Conservation (phyloP, 202 grass and related monocot genomes). For the Panicum virgatum region DNA sequence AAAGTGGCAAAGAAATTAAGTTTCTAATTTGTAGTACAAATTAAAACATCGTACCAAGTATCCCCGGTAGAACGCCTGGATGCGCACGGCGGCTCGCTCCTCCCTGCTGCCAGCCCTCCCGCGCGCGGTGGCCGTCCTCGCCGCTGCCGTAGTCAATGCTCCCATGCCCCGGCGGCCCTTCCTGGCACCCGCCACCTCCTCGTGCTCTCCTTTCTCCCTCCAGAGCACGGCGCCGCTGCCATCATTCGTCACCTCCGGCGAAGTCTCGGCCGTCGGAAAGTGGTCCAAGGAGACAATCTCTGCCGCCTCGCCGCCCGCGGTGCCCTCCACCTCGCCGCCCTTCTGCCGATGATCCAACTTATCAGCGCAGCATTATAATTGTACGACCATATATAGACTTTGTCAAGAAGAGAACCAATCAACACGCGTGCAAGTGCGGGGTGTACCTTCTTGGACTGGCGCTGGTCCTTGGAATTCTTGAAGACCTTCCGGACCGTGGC, state of each 20-base stretch:
- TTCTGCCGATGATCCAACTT: background rate
- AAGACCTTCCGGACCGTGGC: constrained; percentile 84
- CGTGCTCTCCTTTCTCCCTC: constrained; percentile 2
- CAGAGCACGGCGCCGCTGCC: constrained; percentile 10
- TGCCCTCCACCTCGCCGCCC: constrained; percentile 23
- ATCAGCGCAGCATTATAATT: too few species aligned
- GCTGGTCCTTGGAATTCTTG: constrained; percentile 53
- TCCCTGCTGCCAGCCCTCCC: constrained; percentile 35
- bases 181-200: constrained; percentile 1
- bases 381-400: too few species aligned
- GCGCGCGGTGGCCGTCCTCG: constrained; percentile 41
- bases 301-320: constrained; percentile 25
- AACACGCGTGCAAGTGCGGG: background rate
- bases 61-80: constrained; percentile 86
- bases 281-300: constrained; percentile 78
- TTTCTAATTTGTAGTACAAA: background rate
- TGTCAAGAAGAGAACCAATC: background rate
- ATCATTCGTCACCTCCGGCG: constrained; percentile 72
- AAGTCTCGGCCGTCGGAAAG: constrained; percentile 71
- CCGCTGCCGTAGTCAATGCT: constrained; percentile 19
- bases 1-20: background rate
- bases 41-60: constrained; percentile 57
- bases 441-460: constrained; percentile 41
- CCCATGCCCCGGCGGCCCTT: constrained; percentile 25
- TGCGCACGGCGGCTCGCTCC: constrained; percentile 64